Conservation (phyloP, 2,329 filamentous ascomycete genomes). For the Graphium sp. region DNA sequence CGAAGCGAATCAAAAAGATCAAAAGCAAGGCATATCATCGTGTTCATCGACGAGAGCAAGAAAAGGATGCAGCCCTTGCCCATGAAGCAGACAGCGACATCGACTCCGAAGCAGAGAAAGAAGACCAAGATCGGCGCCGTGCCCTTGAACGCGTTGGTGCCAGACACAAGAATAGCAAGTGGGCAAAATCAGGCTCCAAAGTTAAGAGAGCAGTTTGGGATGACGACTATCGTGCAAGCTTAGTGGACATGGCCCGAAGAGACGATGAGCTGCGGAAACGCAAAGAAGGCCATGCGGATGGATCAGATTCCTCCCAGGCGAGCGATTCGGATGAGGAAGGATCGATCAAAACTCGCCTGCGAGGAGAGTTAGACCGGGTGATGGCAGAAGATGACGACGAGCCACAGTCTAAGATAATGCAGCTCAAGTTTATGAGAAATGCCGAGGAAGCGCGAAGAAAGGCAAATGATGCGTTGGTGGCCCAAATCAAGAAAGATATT, state of each 20-base stretch:
- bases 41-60: constrained; percentile 64
- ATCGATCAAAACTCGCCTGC: constrained; percentile 28
- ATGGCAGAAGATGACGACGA: constrained; percentile 26
- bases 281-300: constrained; percentile 47
- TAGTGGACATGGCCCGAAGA: constrained; percentile 65
- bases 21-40: constrained; percentile 93
- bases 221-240: constrained; percentile 62
- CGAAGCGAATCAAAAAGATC: constrained; percentile 95
- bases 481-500: constrained; percentile 54
- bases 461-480: constrained; percentile 63
- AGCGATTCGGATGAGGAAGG: constrained; percentile 42
- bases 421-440: constrained; percentile 89
- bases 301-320: constrained; percentile 31
- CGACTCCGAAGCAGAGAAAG: constrained; percentile 48
- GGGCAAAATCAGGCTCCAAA: constrained; percentile 73
- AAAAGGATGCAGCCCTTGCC: constrained; percentile 34
- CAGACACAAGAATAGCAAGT: constrained; percentile 76
- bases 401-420: constrained; percentile 51
- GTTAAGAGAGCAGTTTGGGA: constrained; percentile 75
- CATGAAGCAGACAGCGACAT: constrained; percentile 37
- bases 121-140: constrained; percentile 52
- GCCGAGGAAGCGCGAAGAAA: constrained; percentile 65
- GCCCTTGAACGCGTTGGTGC: constrained; percentile 76
- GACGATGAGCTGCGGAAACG: constrained; percentile 69
- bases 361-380: constrained; percentile 24